phyloP scores from a whole-genome alignment of 257 asterid species.

The Solanum dulcamara region DNA sequence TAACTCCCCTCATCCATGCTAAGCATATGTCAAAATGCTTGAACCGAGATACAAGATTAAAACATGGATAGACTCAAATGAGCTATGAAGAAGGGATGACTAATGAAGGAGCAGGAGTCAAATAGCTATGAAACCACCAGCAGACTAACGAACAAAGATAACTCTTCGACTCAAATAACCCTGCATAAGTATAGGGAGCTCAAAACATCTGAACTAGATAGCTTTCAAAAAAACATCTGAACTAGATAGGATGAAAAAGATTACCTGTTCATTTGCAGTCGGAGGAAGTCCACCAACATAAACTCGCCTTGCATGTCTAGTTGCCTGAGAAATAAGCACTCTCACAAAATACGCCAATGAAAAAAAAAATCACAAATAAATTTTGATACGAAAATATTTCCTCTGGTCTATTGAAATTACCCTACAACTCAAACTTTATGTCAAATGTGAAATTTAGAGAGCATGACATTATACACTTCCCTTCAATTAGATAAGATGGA shows the following conservation, averaged over 20 bases:
- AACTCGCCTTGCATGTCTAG: slow-evolving; percentile 94
- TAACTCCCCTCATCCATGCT: background rate
- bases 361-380: background rate
- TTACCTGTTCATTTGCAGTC: slow-evolving; percentile 92
- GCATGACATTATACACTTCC: background rate
- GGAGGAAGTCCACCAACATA: slow-evolving; percentile 99
- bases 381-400: background rate
- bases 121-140: background rate
- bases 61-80: background rate
- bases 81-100: background rate
- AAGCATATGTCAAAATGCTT: background rate
- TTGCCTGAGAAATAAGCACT: slow-evolving; percentile 44
- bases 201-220: background rate
- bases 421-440: background rate
- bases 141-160: background rate
- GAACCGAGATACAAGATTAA: background rate
- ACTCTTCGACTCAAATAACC: background rate
- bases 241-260: background rate
- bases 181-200: background rate
- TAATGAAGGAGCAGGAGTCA: background rate
- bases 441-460: background rate
- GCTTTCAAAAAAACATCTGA: too few species aligned
- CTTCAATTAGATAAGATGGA: background rate
- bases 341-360: background rate
- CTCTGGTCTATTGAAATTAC: background rate